Conservation (phyloP, 108 stramenopile species). For the Skeletonema tropicum region DNA sequence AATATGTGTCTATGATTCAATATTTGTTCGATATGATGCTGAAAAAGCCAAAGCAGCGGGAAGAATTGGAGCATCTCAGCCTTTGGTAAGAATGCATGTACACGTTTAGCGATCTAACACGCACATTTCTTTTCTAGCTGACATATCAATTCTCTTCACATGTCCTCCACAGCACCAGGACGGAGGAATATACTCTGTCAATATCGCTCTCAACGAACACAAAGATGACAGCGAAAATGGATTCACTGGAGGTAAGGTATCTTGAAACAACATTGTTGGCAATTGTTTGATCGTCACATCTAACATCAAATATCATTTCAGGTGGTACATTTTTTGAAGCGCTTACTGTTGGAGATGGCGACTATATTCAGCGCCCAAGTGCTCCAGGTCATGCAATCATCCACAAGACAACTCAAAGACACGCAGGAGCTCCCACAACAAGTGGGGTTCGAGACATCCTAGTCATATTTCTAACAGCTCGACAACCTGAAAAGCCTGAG, state of each 20-base stretch:
- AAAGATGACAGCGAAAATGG: slow-evolving; percentile 23
- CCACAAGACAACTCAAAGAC: slow-evolving; percentile 63
- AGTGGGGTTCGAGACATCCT: slow-evolving; percentile 69
- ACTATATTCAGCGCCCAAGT: slow-evolving; percentile 44
- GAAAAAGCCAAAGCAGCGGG: slow-evolving; percentile 43
- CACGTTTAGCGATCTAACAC: too few relatives aligned
- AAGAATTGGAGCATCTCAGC: slow-evolving; percentile 60
- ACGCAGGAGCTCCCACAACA: slow-evolving; percentile 67
- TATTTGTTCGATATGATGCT: slow-evolving; percentile 76
- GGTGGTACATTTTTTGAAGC: slow-evolving; percentile 74
- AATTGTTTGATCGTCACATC: too few relatives aligned
- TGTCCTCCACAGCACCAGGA: slow-evolving; percentile 51
- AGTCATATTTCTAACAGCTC: slow-evolving; percentile 70
- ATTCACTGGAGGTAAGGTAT: slow-evolving; percentile 44
- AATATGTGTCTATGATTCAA: slow-evolving; percentile 68
- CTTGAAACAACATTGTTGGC: too few relatives aligned
- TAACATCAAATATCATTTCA: too few relatives aligned
- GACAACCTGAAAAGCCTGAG: slow-evolving; percentile 9
- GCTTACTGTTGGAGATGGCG: slow-evolving; percentile 31
- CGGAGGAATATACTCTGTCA: slow-evolving; percentile 65
- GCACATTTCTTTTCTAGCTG: too few relatives aligned
- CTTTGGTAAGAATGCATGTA: slow-evolving; percentile 20
- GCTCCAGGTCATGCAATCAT: slow-evolving; percentile 61
- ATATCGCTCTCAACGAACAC: slow-evolving; percentile 63
- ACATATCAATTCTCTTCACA: too few relatives aligned